Percentiles rank a stretch among this genome's conserved stretches.
These are phyloP conservation scores for Candida bentonensis DNA, from an alignment of 805 yeast species.

Conservation along the genomic window DNA sequence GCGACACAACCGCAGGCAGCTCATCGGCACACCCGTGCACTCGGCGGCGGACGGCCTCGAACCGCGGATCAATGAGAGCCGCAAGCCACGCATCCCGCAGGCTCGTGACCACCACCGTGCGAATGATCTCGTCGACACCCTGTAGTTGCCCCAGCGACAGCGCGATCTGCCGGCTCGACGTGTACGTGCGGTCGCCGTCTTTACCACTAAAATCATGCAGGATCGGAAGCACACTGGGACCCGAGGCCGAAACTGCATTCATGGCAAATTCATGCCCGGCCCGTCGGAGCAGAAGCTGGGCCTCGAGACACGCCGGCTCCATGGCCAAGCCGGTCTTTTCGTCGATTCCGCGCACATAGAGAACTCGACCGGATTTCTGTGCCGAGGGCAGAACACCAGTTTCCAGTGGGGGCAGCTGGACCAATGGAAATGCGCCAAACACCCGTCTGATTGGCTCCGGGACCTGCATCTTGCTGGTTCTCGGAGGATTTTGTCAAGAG, in stretches of 20 bases:
- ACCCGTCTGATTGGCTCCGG: conserved; percentile 11
- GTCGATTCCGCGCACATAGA: conserved; percentile 9
- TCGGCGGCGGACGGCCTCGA: not conserved
- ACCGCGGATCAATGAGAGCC: not conserved
- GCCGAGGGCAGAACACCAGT: not conserved
- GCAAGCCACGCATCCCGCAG: not conserved
- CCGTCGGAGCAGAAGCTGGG: conserved; percentile 6
- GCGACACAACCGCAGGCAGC: conserved; percentile 4
- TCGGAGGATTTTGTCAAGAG: no score
- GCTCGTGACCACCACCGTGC: not conserved
- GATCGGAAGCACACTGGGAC: not conserved
- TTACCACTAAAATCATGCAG: conserved; percentile 1
- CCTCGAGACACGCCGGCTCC: conserved; percentile 13
- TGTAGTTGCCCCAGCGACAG: not conserved
- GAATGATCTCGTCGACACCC: not conserved
- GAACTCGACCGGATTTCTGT: not conserved
- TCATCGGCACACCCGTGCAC: conserved; percentile 1
- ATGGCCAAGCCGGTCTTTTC: conserved; percentile 6
- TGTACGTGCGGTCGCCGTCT: conserved; percentile 1
- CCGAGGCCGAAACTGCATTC: conserved; percentile 1
- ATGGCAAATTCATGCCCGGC: not conserved
- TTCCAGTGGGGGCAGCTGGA: conserved; percentile 8
- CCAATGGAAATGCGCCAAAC: conserved; percentile 15
- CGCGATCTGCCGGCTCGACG: not conserved
- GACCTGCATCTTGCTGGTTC: no score